Conservation (phyloP, 1,284 basidiomycete genomes). For the Ceratobasidium sp. region DNA sequence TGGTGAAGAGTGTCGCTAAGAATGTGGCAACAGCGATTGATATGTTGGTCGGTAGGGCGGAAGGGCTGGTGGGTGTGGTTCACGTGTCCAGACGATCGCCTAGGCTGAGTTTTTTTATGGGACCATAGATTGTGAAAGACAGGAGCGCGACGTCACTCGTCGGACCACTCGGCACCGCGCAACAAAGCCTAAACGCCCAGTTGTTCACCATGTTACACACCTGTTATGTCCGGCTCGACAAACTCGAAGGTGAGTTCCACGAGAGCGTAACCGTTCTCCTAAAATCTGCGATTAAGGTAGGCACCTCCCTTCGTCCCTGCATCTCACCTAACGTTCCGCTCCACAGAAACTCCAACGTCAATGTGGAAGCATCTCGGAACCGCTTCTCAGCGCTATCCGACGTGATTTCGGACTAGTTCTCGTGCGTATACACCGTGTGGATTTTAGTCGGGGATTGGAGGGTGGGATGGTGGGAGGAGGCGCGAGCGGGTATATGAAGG, state of each 20-base stretch:
- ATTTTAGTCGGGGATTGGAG: conserved; percentile 68
- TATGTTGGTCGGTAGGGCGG: conserved; percentile 68
- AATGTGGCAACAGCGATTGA: conserved; percentile 75
- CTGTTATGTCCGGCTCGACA: conserved; percentile 74
- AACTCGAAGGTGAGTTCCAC: conserved; percentile 76
- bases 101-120: neutral
- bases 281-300: conserved; percentile 70
- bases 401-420: conserved; percentile 83
- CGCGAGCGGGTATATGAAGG: conserved; percentile 87
- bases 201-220: conserved; percentile 83
- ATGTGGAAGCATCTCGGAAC: conserved; percentile 74
- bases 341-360: conserved; percentile 66
- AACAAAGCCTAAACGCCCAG: conserved; percentile 80
- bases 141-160: conserved; percentile 78
- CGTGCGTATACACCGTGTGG: conserved; percentile 81
- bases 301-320: conserved; percentile 46
- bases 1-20: conserved; percentile 81
- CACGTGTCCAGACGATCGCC: neutral
- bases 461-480: conserved; percentile 58
- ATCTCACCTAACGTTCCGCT: neutral
- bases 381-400: conserved; percentile 76
- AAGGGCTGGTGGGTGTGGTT: conserved; percentile 68
- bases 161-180: conserved; percentile 80
- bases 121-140: conserved; percentile 74
- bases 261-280: conserved; percentile 70